phyloP scores from a whole-genome alignment of 1,284 basidiomycete species.

The Cryptococcus sp. region DNA sequence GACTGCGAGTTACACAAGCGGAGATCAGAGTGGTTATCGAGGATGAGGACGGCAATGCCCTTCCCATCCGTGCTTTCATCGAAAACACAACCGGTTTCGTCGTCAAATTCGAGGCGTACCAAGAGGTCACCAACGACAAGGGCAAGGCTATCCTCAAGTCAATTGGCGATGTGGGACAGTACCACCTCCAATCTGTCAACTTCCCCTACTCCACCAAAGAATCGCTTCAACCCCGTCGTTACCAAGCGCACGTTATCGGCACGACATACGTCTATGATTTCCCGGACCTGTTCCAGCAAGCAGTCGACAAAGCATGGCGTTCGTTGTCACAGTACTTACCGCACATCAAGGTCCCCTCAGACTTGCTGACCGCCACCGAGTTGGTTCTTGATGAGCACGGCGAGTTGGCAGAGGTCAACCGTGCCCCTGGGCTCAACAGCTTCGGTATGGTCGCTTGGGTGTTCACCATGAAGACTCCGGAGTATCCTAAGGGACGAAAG shows the following conservation, averaged over 20 bases:
- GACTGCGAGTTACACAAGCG: conserved; percentile 92
- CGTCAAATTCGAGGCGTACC: conserved; percentile 98
- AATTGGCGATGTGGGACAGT: conserved; percentile 83
- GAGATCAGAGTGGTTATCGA: conserved; percentile 96
- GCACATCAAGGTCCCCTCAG: conserved; percentile 71
- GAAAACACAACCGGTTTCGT: conserved; percentile 99
- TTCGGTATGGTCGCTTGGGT: conserved; percentile 99
- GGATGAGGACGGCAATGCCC: conserved; percentile 87
- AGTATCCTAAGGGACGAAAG: conserved; percentile 85
- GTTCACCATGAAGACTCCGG: conserved; percentile 88
- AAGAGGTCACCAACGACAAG: conserved; percentile 95
- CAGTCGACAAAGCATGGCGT: conserved; percentile 88
- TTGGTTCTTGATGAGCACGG: conserved; percentile 93
- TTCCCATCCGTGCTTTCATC: conserved; percentile 94
- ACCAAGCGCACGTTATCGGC: conserved; percentile 97
- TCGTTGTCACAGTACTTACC: conserved; percentile 68
- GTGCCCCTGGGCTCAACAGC: conserved; percentile 88
- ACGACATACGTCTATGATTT: conserved; percentile 99
- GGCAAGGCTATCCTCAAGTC: conserved; percentile 93
- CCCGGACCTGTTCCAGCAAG: conserved; percentile 97
- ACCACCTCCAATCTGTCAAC: conserved; percentile 90
- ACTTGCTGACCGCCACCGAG: conserved; percentile 79
- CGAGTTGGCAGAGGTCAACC: conserved; percentile 82
- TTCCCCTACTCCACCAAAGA: conserved; percentile 95
- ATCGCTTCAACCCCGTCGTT: conserved; percentile 97